Evolutionary conservation across 208 protist genomes (phyloP).

Genomic region (Acanthamoeba royreba): DNA sequence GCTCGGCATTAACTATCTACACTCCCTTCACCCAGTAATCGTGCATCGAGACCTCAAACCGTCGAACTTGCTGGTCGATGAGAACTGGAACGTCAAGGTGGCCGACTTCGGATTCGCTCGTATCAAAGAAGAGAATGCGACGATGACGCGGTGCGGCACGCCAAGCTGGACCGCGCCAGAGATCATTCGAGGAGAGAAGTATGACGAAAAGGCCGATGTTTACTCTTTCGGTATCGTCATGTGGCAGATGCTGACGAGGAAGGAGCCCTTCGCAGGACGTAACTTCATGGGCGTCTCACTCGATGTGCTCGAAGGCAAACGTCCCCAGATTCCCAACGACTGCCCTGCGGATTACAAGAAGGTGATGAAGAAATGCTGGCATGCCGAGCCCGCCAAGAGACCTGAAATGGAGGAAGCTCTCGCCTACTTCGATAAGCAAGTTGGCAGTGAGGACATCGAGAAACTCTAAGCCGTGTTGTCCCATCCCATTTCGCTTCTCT

Average conservation of each 20-base stretch:
- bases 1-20: conserved; percentile 74
- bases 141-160: conserved; percentile 39
- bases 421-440: background rate
- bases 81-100: conserved; percentile 70
- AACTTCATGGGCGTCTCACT: conserved; percentile 29
- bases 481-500: no score
- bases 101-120: conserved; percentile 44
- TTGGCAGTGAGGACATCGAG: background rate
- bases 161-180: conserved; percentile 34
- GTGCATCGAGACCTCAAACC: conserved; percentile 74
- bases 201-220: conserved; percentile 31
- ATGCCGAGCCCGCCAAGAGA: background rate
- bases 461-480: no score
- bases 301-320: background rate
- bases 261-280: background rate
- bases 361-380: conserved; percentile 16
- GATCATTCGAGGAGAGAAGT: background rate
- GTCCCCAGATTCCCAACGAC: background rate
- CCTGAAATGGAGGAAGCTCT: background rate
- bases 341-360: background rate
- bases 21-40: conserved; percentile 68
- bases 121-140: conserved; percentile 46
- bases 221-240: background rate
- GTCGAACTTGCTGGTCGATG: conserved; percentile 69
- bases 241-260: background rate